Base-by-base conservation (phyloP, 345 rosid species). In the Gossypium raimondii region DNA sequence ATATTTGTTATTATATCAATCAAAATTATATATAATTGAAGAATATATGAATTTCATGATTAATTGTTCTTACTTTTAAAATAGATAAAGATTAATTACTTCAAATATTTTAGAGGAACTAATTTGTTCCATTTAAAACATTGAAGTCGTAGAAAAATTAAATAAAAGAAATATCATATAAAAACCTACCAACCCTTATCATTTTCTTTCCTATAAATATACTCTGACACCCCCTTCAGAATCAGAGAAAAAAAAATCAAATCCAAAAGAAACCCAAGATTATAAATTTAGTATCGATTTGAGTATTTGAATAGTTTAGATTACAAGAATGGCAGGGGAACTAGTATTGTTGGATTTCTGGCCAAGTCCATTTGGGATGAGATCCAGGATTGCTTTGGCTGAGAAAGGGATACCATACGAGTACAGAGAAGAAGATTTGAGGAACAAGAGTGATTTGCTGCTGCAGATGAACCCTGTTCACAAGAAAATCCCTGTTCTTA, bases 371-470 rank as follows among this genome's bases (percentile, higher is more conserved):
- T 75, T 65, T 43, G 77, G 53, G 64, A 65, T 75, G 72, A 75
- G 77, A 58, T 14, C 14, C 14, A 75, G 72, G 44, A 52, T 75
- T 11, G 77, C 77, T 57, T 58, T 75, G 64, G 72, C 60, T 1
- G 77, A 75, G 53, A 65, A 75, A 27, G 72, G 72, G n/a, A 48
- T 74, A 17, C 51, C 63, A 13, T 34, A 74, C 24, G 76, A 74
- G 51, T 62, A 73, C 70, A 73, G 2, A 48, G 76, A 73, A 29
- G 38, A 73, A n/a, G 69, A 74, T 38, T 12, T 74, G 59, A 0
- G 51, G 70, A 74, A 74, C 76, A 74, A 74, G 50, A 63, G 76
- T 53, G 47, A n/a, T 10, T 41, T 74, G 76, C 70, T 74, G 3
- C 34, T 74, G 22, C 50, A 74, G n/a, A 74, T 74, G 76, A 74